phyloP scores from a whole-genome alignment of 139 green algal species.

The Yamagishiella unicocca region DNA sequence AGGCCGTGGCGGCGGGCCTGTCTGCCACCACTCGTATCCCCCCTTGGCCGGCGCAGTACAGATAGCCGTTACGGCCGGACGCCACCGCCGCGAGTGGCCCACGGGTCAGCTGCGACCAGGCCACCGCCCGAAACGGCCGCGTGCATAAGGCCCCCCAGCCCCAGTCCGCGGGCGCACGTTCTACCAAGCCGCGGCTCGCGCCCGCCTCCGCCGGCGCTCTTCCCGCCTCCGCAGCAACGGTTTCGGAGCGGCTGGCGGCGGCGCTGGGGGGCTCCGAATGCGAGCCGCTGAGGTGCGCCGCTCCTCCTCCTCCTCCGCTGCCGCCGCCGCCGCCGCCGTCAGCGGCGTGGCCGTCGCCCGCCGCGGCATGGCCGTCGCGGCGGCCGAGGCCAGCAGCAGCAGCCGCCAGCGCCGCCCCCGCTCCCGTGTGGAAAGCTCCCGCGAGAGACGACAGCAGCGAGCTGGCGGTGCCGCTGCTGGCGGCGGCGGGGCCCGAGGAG shows the following conservation, averaged over 20 bases:
- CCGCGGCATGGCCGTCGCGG: background rate
- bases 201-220: background rate
- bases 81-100: conserved; percentile 7
- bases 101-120: conserved; percentile 34
- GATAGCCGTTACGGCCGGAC: conserved; percentile 34
- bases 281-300: background rate
- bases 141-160: conserved; percentile 27
- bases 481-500: background rate
- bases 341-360: background rate
- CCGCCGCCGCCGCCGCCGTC: background rate
- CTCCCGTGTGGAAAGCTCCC: background rate
- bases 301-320: background rate
- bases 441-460: background rate
- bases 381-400: background rate
- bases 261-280: no score
- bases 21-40: conserved; percentile 63
- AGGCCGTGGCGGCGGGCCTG: background rate
- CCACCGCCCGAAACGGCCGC: conserved; percentile 32
- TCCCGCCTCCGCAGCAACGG: background rate
- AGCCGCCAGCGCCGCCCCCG: background rate
- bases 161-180: conserved; percentile 10
- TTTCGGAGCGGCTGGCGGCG: no score
- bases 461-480: conserved; percentile 1
- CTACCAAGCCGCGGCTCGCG: background rate
- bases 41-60: conserved; percentile 57